Percentiles rank a stretch among this genome's conserved stretches.
These are phyloP conservation scores for Populus hybrid DNA, from an alignment of 441 rosid species.

Conservation along the genomic window DNA sequence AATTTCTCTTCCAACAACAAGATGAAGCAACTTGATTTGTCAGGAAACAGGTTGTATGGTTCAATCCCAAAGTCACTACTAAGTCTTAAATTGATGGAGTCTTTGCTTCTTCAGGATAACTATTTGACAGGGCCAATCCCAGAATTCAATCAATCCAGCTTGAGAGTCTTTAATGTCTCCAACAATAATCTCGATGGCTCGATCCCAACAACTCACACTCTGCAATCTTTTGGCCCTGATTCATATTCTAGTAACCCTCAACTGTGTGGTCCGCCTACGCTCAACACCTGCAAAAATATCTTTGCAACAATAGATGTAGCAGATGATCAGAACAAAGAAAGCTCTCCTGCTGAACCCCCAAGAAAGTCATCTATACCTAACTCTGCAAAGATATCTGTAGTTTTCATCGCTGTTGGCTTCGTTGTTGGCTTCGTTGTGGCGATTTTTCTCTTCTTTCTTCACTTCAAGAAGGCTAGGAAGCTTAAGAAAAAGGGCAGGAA, in stretches of 20 bases:
- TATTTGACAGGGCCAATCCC: conserved; percentile 38
- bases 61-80: conserved; percentile 26
- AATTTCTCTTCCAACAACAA: conserved; percentile 35
- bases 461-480: conserved; percentile 31
- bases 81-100: conserved; percentile 26
- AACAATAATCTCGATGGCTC: conserved; percentile 40
- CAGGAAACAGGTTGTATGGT: conserved; percentile 37
- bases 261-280: conserved; percentile 33
- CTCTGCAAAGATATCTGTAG: conserved; percentile 16
- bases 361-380: conserved; percentile 7
- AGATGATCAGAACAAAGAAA: neutral
- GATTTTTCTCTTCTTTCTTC: conserved; percentile 35
- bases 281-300: conserved; percentile 15
- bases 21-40: conserved; percentile 36
- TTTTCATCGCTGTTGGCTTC: conserved; percentile 27
- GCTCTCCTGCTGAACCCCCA: neutral
- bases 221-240: conserved; percentile 28
- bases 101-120: conserved; percentile 47
- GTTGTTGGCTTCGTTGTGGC: conserved; percentile 36
- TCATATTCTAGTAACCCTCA: conserved; percentile 27
- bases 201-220: conserved; percentile 31
- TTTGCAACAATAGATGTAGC: neutral
- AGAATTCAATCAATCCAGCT: conserved; percentile 32
- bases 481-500: conserved; percentile 21
- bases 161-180: conserved; percentile 39